Conservation (phyloP, 2,329 filamentous ascomycete species). For the Exophiala sp. region DNA sequence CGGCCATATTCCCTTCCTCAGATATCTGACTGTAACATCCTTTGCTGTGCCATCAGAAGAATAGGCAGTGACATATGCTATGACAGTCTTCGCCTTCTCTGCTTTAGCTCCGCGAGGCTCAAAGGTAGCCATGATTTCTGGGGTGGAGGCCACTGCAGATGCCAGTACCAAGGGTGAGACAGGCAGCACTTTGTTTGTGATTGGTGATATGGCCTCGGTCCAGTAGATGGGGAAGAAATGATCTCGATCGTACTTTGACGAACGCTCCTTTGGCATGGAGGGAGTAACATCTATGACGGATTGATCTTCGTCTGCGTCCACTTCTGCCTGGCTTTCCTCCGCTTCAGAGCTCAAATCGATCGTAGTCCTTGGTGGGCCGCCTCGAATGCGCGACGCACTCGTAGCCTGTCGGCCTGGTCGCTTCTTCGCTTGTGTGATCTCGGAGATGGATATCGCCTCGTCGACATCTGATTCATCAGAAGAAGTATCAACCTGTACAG, state of each 20-base stretch:
- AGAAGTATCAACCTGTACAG: slow-evolving; percentile 10
- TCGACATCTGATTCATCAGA: slow-evolving; percentile 17
- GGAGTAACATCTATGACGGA: slow-evolving; percentile 56
- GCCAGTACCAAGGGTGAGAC: slow-evolving; percentile 71
- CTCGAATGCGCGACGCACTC: slow-evolving; percentile 22
- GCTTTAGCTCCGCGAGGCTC: slow-evolving; percentile 81
- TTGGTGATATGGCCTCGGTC: slow-evolving; percentile 81
- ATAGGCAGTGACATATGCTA: slow-evolving; percentile 83
- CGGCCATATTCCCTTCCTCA: slow-evolving; percentile 76
- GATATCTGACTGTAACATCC: slow-evolving; percentile 88
- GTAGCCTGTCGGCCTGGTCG: slow-evolving; percentile 24
- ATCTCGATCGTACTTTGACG: slow-evolving; percentile 64
- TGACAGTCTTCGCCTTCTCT: slow-evolving; percentile 81
- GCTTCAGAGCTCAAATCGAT: slow-evolving; percentile 44
- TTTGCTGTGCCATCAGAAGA: slow-evolving; percentile 84
- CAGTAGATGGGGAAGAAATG: slow-evolving; percentile 86
- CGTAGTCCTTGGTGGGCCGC: slow-evolving; percentile 35
- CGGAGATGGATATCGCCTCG: slow-evolving; percentile 17
- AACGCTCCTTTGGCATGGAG: slow-evolving; percentile 41
- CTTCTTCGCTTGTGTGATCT: slow-evolving; percentile 12
- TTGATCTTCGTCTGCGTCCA: slow-evolving; percentile 51
- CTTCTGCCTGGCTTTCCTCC: slow-evolving; percentile 37
- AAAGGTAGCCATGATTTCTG: slow-evolving; percentile 69
- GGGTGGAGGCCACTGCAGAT: slow-evolving; percentile 64
- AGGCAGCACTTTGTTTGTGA: slow-evolving; percentile 72